Conservation (phyloP, 2,329 filamentous ascomycete species). For the Dactylellina sp. region DNA sequence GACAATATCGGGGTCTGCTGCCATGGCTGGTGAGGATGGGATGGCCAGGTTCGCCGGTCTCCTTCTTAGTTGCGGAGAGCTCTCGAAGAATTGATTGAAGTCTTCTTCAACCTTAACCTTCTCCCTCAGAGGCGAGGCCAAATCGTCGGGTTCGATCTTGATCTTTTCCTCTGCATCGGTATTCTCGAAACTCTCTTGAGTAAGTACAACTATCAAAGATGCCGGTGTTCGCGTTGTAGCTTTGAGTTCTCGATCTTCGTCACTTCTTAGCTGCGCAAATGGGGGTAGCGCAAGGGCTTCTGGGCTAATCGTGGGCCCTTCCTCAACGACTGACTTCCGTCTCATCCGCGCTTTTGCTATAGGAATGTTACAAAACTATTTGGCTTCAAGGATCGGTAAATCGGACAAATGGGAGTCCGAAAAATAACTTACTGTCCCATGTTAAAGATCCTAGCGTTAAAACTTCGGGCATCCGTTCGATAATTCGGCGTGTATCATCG, state of each 20-base stretch:
- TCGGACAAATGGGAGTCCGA: constrained; percentile 40
- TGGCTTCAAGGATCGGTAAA: constrained; percentile 16
- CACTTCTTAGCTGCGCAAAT: constrained; percentile 68
- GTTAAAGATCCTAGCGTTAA: constrained; percentile 68
- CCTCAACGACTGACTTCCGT: constrained; percentile 34
- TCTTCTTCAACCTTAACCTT: constrained; percentile 60
- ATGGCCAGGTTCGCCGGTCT: constrained; percentile 59
- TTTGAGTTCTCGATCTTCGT: constrained; percentile 72
- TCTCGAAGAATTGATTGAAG: constrained; percentile 57
- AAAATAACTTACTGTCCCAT: constrained; percentile 69
- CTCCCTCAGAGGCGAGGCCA: constrained; percentile 48
- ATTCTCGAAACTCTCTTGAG: constrained; percentile 68
- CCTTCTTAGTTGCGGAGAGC: constrained; percentile 57
- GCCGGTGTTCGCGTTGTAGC: constrained; percentile 68
- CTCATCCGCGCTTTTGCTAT: constrained; percentile 61
- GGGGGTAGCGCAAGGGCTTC: constrained; percentile 68
- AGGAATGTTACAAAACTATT: constrained; percentile 44
- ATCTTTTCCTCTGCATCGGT: constrained; percentile 66
- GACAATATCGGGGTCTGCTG: constrained; percentile 67
- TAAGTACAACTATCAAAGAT: constrained; percentile 70
- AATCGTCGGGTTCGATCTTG: constrained; percentile 62
- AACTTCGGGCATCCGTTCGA: constrained; percentile 69
- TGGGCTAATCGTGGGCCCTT: constrained; percentile 30
- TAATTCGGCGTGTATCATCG: constrained; percentile 68
- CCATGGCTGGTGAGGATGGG: constrained; percentile 48